Base-by-base conservation (phyloP, 2,329 filamentous ascomycete species). In the Clonostachys solani region DNA sequence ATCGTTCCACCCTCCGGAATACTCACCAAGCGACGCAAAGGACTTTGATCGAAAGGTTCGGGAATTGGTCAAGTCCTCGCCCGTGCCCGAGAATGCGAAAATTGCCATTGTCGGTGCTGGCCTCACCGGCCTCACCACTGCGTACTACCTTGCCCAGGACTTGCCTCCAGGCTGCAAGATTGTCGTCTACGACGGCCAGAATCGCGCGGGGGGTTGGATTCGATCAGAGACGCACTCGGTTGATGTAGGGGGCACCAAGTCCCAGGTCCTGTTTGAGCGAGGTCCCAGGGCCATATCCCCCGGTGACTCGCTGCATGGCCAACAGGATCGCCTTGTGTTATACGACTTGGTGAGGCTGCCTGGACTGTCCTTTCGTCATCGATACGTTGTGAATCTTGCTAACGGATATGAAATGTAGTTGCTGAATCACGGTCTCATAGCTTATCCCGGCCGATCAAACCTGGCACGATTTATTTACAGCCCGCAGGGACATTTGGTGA, bases 171-270 rank as follows among this genome's bases (percentile, higher is more conserved):
- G 77, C 47, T 76, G 82, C 34, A 81, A 83, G 45, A 83, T 99
- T 58, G 94, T 88, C 0, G 61, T 99, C 10, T 96, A 90, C 65
- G 94, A 99, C 64, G 78, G 78, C 17, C 78, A 74, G 29, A 62
- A 78, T 18, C 75, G 82, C 17, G 64, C 92, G 1, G 94, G 94
- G 40, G 94, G 94, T 42, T 97, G 92, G 92, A 73, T 97, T 38
- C 71, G 83, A 52, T 90, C 87, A 2, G 77, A 84, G 54, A 70
- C 69, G 44, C 73, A 87, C 12, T 64, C 79, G 2, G 78, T 87
- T 13, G 62, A 68, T 10, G 67, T 75, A 5, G 74, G 77, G 36
- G 87, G 81, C 15, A 74, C 76, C 18, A 67, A 75, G 43, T 70
- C 66, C 13, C 64, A 60, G 4, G 78, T 96, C 34, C 66, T 88